These are phyloP conservation scores for Dothideomycetes sp. DNA, from an alignment of 2,329 filamentous ascomycete genomes.

Conservation along the genomic window DNA sequence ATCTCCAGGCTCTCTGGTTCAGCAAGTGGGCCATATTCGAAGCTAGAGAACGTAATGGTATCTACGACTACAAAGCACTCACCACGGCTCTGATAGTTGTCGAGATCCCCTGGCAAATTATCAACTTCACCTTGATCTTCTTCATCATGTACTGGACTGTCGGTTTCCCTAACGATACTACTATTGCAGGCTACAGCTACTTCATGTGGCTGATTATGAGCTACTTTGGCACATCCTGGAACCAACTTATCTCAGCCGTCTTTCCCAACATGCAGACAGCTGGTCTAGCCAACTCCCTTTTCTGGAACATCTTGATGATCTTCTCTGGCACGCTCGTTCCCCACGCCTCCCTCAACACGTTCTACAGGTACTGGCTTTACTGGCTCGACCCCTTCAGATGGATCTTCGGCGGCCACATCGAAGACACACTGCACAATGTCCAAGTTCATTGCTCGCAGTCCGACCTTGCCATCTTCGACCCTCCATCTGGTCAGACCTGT, in stretches of 20 bases:
- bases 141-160: conserved; percentile 52
- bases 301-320: conserved; percentile 9
- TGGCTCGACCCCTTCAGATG: conserved; percentile 39
- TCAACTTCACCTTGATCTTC: conserved; percentile 51
- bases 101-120: conserved; percentile 52
- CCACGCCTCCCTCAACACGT: conserved; percentile 6
- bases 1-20: conserved; percentile 35
- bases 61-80: conserved; percentile 60
- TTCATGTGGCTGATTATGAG: conserved; percentile 2
- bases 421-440: conserved; percentile 45
- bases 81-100: conserved; percentile 56
- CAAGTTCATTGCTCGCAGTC: conserved; percentile 20
- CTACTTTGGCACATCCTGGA: conserved; percentile 4
- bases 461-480: conserved; percentile 27
- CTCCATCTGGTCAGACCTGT: conserved; percentile 24
- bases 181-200: conserved; percentile 25
- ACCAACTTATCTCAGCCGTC: not conserved
- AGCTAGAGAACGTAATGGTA: conserved; percentile 41
- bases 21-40: conserved; percentile 45
- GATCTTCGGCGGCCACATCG: conserved; percentile 19
- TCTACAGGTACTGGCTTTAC: conserved; percentile 41
- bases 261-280: conserved; percentile 10
- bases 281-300: conserved; percentile 6
- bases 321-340: conserved; percentile 6
- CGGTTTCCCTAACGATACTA: conserved; percentile 50